Percentiles rank a stretch among this genome's conserved stretches.
Evolutionary conservation across 1,284 basidiomycete species (phyloP).

Genomic region (Microstroma glucosiphilum): DNA sequence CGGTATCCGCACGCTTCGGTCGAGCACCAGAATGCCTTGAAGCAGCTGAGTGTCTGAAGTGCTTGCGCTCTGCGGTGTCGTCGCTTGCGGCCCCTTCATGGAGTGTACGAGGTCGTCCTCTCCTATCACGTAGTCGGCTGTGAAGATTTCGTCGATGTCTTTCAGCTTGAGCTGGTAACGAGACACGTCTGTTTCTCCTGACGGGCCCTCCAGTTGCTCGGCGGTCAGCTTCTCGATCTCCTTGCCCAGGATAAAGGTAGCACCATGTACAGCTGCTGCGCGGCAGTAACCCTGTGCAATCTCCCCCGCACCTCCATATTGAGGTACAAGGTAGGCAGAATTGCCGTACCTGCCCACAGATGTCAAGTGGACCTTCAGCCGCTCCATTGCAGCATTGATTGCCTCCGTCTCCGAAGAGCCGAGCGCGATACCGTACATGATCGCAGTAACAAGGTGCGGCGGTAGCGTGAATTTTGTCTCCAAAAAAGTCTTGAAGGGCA

Average conservation of each 20-base stretch:
- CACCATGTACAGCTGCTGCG: slow-evolving; percentile 39
- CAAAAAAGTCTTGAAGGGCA: slow-evolving; percentile 57
- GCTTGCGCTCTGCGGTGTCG: not conserved
- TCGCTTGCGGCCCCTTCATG: slow-evolving; percentile 18
- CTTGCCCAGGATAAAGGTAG: slow-evolving; percentile 33
- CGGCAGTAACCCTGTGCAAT: slow-evolving; percentile 45
- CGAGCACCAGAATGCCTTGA: slow-evolving; percentile 23
- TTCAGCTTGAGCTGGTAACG: slow-evolving; percentile 51
- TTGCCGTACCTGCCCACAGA: slow-evolving; percentile 81
- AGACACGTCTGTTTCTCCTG: not conserved
- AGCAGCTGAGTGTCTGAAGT: not conserved
- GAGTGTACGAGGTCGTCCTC: slow-evolving; percentile 53
- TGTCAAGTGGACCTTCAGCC: slow-evolving; percentile 59
- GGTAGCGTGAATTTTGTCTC: slow-evolving; percentile 62
- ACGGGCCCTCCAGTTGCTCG: not conserved
- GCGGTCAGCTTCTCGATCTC: not conserved
- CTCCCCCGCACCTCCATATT: slow-evolving; percentile 69
- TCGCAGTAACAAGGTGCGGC: slow-evolving; percentile 53
- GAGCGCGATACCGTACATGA: slow-evolving; percentile 48
- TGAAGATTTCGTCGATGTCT: slow-evolving; percentile 61
- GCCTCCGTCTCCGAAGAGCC: slow-evolving; percentile 33
- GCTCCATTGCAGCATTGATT: slow-evolving; percentile 20
- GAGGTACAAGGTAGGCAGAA: slow-evolving; percentile 83
- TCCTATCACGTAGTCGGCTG: slow-evolving; percentile 52
- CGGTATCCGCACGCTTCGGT: slow-evolving; percentile 7